phyloP scores from a whole-genome alignment of 2,329 filamentous ascomycete species.

The Hypoxylon rubiginosum region DNA sequence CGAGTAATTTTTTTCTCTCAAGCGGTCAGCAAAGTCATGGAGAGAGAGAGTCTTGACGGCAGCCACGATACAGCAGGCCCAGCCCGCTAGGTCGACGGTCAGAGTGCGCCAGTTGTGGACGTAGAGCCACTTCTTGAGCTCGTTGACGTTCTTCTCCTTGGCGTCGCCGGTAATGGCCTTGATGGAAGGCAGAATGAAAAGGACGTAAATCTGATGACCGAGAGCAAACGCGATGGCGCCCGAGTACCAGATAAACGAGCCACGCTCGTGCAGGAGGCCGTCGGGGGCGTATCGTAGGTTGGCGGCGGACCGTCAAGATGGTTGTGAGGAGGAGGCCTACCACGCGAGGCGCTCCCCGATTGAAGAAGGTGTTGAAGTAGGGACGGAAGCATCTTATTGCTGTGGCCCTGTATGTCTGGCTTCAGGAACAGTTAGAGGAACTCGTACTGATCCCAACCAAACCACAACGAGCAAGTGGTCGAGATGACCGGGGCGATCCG shows the following conservation, averaged over 20 bases:
- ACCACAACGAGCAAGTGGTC: slow-evolving; percentile 31
- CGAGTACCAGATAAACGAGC: slow-evolving; percentile 23
- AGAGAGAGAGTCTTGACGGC: slow-evolving; percentile 23
- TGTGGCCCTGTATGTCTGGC: slow-evolving; percentile 11
- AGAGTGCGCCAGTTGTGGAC: slow-evolving; percentile 31
- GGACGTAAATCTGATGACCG: slow-evolving; percentile 27
- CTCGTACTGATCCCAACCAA: slow-evolving; percentile 38
- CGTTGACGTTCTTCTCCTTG: slow-evolving; percentile 28
- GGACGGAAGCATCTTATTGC: slow-evolving; percentile 24
- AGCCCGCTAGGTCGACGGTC: slow-evolving; percentile 26
- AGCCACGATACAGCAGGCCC: slow-evolving; percentile 34
- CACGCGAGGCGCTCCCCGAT: slow-evolving; percentile 19
- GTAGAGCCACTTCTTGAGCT: slow-evolving; percentile 31
- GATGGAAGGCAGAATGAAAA: slow-evolving; percentile 18
- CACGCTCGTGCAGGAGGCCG: neutral
- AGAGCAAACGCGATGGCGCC: slow-evolving; percentile 5
- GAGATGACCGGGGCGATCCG: slow-evolving; percentile 28
- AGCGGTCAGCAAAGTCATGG: neutral
- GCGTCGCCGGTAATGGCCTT: slow-evolving; percentile 27
- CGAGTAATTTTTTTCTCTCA: neutral
- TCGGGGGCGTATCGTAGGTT: slow-evolving; percentile 19
- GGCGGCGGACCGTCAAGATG: slow-evolving; percentile 11
- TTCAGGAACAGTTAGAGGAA: slow-evolving; percentile 24
- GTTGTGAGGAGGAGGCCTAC: slow-evolving; percentile 30
- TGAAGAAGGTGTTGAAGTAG: slow-evolving; percentile 36